Percentiles rank a stretch among this genome's conserved stretches.
Conservation (phyloP, 768 basidiomycete species). For the Dentipellis sp. region DNA sequence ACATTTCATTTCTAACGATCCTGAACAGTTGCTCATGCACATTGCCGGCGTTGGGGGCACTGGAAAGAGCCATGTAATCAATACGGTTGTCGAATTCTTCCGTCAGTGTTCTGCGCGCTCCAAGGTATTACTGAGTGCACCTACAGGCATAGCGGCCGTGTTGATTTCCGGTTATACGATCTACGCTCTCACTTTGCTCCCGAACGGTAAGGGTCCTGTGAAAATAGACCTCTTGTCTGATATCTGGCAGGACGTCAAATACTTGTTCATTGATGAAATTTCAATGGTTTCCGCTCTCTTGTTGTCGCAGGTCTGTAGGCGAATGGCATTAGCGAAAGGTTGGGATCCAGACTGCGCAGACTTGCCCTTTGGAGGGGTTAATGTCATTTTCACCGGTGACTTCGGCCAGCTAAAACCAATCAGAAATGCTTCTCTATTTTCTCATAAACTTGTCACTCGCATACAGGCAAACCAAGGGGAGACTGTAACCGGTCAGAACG, state of each 20-base stretch:
- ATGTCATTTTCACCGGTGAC: background rate
- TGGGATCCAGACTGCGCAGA: background rate
- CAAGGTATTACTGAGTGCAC: conserved; percentile 16
- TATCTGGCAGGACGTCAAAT: conserved; percentile 13
- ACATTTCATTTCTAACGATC: background rate
- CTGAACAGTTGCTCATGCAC: background rate
- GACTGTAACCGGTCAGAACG: background rate
- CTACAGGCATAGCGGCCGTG: conserved; percentile 22
- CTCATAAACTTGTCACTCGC: background rate
- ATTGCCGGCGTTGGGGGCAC: background rate
- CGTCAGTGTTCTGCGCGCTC: background rate
- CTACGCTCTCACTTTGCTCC: conserved; percentile 18
- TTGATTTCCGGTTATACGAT: conserved; percentile 22
- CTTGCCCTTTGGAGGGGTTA: background rate
- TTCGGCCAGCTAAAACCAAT: background rate
- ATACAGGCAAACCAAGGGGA: background rate
- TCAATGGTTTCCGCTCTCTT: conserved; percentile 16
- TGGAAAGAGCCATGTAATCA: conserved; percentile 16
- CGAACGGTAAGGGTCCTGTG: background rate
- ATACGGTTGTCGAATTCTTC: conserved; percentile 16
- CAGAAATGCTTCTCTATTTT: background rate
- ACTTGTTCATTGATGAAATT: conserved; percentile 17
- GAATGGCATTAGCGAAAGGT: conserved; percentile 16
- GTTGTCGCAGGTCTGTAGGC: conserved; percentile 14
- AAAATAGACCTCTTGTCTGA: background rate